Evolutionary conservation across 108 stramenopile species (phyloP).

Genomic region (Mediolabrus comicus): DNA sequence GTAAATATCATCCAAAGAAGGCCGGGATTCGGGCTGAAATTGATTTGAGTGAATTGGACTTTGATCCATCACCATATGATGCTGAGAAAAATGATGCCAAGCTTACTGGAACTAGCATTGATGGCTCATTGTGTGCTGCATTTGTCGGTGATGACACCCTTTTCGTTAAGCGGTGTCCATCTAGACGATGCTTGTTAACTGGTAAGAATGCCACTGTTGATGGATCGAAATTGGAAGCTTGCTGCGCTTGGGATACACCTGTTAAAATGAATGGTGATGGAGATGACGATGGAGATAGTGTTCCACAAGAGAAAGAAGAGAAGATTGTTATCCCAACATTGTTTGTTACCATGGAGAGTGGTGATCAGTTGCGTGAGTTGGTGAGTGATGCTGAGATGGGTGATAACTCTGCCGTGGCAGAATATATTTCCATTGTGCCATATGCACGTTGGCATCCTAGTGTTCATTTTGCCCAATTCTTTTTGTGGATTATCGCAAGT

Average conservation of each 20-base stretch:
- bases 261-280: slow-evolving; percentile 40
- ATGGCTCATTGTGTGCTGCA: slow-evolving; percentile 60
- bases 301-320: slow-evolving; percentile 29
- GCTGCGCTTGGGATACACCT: slow-evolving; percentile 89
- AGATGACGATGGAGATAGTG: slow-evolving; percentile 43
- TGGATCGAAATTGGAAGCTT: slow-evolving; percentile 50
- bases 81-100: slow-evolving; percentile 51
- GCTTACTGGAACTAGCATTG: slow-evolving; percentile 50
- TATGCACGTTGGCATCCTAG: slow-evolving; percentile 53
- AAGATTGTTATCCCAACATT: slow-evolving; percentile 41
- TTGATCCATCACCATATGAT: slow-evolving; percentile 61
- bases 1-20: neutral
- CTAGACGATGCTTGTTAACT: slow-evolving; percentile 74
- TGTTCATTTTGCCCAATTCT: slow-evolving; percentile 54
- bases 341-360: slow-evolving; percentile 77
- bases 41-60: slow-evolving; percentile 39
- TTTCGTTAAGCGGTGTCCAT: slow-evolving; percentile 51
- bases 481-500: slow-evolving; percentile 78
- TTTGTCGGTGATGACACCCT: slow-evolving; percentile 1
- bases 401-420: neutral
- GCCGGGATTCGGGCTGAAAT: slow-evolving; percentile 45
- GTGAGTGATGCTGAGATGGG: slow-evolving; percentile 4
- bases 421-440: slow-evolving; percentile 19
- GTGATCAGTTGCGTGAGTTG: slow-evolving; percentile 30
- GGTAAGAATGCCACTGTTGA: slow-evolving; percentile 35